Conservation (phyloP, 2,329 filamentous ascomycete species). For the Chaetomiaceae sp. region DNA sequence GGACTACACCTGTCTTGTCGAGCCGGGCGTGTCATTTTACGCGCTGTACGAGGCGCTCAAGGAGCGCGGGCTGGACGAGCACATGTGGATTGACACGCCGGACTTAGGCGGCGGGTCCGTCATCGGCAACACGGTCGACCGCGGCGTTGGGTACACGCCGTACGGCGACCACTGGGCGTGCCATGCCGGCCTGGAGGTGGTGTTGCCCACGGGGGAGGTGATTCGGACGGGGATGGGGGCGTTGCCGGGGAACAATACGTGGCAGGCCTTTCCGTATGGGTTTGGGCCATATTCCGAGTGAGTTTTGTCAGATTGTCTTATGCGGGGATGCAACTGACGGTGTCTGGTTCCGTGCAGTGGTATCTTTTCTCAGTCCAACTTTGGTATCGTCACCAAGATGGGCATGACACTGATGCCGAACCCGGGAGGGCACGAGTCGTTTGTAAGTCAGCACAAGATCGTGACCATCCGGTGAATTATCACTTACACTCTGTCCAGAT, state of each 20-base stretch:
- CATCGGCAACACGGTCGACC: conserved; percentile 29
- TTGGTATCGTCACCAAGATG: conserved; percentile 53
- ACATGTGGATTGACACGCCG: conserved; percentile 41
- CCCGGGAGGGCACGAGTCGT: conserved; percentile 28
- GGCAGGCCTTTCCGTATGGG: conserved; percentile 37
- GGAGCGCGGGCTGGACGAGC: conserved; percentile 33
- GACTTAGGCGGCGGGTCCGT: conserved; percentile 41
- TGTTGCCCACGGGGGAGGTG: conserved; percentile 42
- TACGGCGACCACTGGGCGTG: conserved; percentile 39
- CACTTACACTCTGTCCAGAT: conserved; percentile 28
- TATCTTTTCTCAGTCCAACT: conserved; percentile 48
- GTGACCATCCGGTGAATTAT: background rate
- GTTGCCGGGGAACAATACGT: conserved; percentile 38
- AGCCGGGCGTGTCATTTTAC: conserved; percentile 52
- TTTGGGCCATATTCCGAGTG: conserved; percentile 38
- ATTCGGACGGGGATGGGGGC: conserved; percentile 46
- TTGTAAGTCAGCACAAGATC: conserved; percentile 9
- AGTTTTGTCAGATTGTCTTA: background rate
- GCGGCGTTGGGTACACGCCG: conserved; percentile 31
- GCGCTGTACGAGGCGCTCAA: conserved; percentile 45
- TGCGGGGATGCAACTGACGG: background rate
- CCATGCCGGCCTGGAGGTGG: conserved; percentile 43
- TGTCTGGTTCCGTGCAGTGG: conserved; percentile 25
- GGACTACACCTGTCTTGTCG: conserved; percentile 46
- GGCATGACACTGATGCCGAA: conserved; percentile 42